These are phyloP conservation scores for Apiotrichum sp. DNA, from an alignment of 1,284 basidiomycete species.

Conservation along the genomic window DNA sequence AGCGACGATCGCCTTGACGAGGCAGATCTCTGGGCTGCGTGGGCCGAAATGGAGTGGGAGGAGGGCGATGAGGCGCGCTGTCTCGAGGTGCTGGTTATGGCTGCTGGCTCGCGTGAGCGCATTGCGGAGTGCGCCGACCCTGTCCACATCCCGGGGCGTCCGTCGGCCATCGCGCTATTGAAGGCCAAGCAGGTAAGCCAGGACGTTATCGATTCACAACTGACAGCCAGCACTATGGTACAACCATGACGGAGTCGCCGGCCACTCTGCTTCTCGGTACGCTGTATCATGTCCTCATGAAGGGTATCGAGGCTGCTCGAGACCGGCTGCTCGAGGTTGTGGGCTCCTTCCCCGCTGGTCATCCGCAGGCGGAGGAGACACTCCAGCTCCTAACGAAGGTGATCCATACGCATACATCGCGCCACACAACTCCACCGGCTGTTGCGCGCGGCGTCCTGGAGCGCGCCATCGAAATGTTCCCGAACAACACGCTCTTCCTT, in stretches of 20 bases:
- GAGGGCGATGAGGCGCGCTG: slow-evolving; percentile 19
- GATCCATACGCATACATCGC: slow-evolving; percentile 36
- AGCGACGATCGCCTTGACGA: slow-evolving; percentile 20
- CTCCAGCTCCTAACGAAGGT: slow-evolving; percentile 42
- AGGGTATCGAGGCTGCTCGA: slow-evolving; percentile 20
- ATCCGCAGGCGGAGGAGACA: slow-evolving; percentile 40
- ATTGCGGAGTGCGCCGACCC: not conserved
- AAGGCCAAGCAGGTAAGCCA: slow-evolving; percentile 35
- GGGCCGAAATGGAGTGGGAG: slow-evolving; percentile 76
- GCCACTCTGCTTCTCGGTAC: slow-evolving; percentile 26
- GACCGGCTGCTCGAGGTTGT: slow-evolving; percentile 17
- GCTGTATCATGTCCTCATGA: slow-evolving; percentile 28
- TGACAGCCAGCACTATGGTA: slow-evolving; percentile 18
- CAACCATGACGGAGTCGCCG: slow-evolving; percentile 4
- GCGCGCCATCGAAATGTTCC: slow-evolving; percentile 41
- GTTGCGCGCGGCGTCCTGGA: slow-evolving; percentile 43
- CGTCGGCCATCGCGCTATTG: slow-evolving; percentile 25
- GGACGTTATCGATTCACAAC: not conserved
- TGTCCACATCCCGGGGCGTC: not conserved
- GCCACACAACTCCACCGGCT: slow-evolving; percentile 30
- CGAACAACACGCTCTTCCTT: slow-evolving; percentile 49
- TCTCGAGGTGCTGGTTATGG: slow-evolving; percentile 27
- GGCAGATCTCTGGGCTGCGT: slow-evolving; percentile 69
- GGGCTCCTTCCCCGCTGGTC: slow-evolving; percentile 7
- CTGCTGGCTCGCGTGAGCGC: slow-evolving; percentile 9